Base-by-base conservation (phyloP, 768 basidiomycete genomes). In the Lanmaoa rubissima region DNA sequence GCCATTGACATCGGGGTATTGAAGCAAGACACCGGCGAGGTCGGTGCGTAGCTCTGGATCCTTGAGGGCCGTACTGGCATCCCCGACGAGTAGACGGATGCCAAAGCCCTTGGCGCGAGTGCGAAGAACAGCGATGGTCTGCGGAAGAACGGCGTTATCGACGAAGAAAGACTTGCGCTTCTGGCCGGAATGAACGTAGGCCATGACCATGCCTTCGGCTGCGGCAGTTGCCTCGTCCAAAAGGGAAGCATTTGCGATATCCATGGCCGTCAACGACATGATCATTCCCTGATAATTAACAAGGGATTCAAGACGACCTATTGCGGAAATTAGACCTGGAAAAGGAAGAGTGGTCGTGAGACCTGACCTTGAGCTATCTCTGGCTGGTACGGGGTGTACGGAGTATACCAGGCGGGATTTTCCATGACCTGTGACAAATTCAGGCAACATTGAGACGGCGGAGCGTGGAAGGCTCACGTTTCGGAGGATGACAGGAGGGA, bases 341-440 rank as follows among this genome's bases (percentile, higher is more conserved):
- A 56, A 49, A 38, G 21, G 12, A 41, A 51, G 7, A 24, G 42
- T 39, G 47, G n/a, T 60, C 55, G 32, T 51, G 26, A 55, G 40
- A 53, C 19, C 75, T 26, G 65, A 90, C 93, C 96, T 84, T 99
- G 96, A n/a, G 96, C 87, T 71, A 98, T 90, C 79, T 99, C 96
- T 1, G 96, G 94, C 67, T 97, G 94, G 74, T 95, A 95, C 2
- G 94, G 93, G 0, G 94, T 95, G 72, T 96, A 95, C 16, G 89
- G 92, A 7, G 95, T 98, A 73, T 98, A 98, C 96, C 96, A 99
- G 4, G 90, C 92, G 28, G 94, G 96, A 68, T 96, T 98, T 74
- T 99, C 95, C 78, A 88, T 86, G 58, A 92, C 77, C 91, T 92
- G 45, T 31, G 24, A 47, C 10, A 51, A n/a, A 14, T 52, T 61